Base-by-base conservation (phyloP, 2,329 filamentous ascomycete species). In the Diaporthe vaccinii region DNA sequence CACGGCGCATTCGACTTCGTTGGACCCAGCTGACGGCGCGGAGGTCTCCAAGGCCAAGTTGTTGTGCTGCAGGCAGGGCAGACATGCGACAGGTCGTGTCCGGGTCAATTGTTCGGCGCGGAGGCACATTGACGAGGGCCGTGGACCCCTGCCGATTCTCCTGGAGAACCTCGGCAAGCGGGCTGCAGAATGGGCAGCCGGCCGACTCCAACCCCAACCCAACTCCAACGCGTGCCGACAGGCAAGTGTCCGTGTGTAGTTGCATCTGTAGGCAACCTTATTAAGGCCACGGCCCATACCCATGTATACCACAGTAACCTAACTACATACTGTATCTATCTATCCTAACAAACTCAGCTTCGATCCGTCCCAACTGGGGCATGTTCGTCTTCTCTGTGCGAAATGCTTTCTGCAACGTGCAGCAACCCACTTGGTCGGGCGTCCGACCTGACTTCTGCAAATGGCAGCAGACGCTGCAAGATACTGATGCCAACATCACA, bases 151-250 rank as follows among this genome's bases (percentile, higher is more conserved):
- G 70, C 58, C 44, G 57, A 41, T 72, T 72, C 41, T 61, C 57
- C 41, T 62, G 70, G 70, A 62, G 70, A 62, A 72, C 70, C 70
- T 72, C 70, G 70, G 70, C 70, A 72, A 69, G 57, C 44, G 57
- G 57, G 34, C 44, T 53, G 70, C 44, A 59, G 36, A 53, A 41
- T 34, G 55, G 57, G 46, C 65, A 39, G 46, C 65, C 62, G 62
- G 44, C 44, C 62, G 31, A 68, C 31, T 51, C 44, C 28, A 68
- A 68, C 62, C 62, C 62, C 44, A 68, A 68, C 62, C 46, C 65
- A 39, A 53, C 15, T 9, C 61, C 61, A 65, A 22, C 17, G 8
- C 61, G 41, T 14, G 14, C 39, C 44, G 15, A 49, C 20, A 20
- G 44, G 41, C 15, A 49, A 65, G 41, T 34, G 61, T 65, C 61